Base-by-base conservation (phyloP, 352 stramenopile species). In the Globisporangium irregulare region DNA sequence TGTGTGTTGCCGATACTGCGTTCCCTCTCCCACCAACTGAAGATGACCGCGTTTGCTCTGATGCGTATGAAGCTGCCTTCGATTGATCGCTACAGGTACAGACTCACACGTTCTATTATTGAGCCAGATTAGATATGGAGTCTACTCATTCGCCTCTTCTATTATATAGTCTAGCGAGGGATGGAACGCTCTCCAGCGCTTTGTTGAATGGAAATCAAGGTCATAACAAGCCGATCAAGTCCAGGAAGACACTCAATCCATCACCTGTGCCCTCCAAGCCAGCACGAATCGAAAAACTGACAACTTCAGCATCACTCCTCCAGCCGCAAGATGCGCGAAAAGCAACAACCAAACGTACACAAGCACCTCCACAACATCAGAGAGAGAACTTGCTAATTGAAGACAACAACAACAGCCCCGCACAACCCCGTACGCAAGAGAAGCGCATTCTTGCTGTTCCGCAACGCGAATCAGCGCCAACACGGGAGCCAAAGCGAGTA, bases 31-130 rank as follows among this genome's bases (percentile, higher is more conserved):
- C 15, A 14, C 12, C 29, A 61, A 8, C 5, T 43, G 27, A 24
- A 43, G 9, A 24, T 0, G 6, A 61, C 22, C 34, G 29, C 55
- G 18, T 22, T 36, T 41, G 57, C 0, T n/a, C 32, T 43, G 4
- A 50, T 50, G 57, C 57, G 57, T 9, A 53, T 62, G 57, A 62
- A 62, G 38, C n/a, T 62, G 57, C 57, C 57, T 10, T 51, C 57
- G 2, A 25, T 62, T 4, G 34, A 62, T 20, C 57, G 51, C 22
- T 61, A 18, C 55, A 43, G 34, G 57, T 62, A 53, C 22, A 41
- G n/a, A 15, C 27, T 41, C 38, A 18, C 18, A 46, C 15, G 24
- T 41, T 41, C 10, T 41, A 14, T 14, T 41, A 41, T 32, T 15
- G 14, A 48, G n/a, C 18, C 27, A 4, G 36, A 41, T 41, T 41